phyloP scores from a whole-genome alignment of 495 filamentous ascomycete species.

The Penicillium canariense region DNA sequence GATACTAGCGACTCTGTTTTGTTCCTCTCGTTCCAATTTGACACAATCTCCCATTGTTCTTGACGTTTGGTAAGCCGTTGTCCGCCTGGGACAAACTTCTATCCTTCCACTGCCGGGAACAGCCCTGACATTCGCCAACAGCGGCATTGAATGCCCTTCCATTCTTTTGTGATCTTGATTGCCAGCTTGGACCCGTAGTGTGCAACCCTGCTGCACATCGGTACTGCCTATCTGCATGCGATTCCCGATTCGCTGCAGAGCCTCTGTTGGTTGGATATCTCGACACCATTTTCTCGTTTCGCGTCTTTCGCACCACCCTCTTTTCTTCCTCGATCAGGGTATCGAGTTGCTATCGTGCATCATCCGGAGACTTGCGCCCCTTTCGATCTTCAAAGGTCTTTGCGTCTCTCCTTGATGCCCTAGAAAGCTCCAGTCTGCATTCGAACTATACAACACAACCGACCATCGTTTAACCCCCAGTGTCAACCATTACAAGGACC shows the following conservation, averaged over 20 bases:
- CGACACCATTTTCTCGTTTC: constrained; percentile 10
- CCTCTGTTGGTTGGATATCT: constrained; percentile 6
- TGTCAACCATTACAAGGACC: neutral
- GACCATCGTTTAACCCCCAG: neutral
- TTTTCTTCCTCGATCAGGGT: constrained; percentile 19
- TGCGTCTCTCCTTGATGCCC: constrained; percentile 1
- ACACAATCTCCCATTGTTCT: constrained; percentile 2
- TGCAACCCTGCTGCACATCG: constrained; percentile 13
- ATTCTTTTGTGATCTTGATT: constrained; percentile 24
- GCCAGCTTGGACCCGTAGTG: constrained; percentile 9
- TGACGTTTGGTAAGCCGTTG: constrained; percentile 11
- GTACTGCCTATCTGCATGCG: constrained; percentile 11
- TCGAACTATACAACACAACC: neutral
- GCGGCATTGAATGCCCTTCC: constrained; percentile 43
- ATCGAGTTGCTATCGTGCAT: constrained; percentile 12
- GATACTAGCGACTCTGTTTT: constrained; percentile 22
- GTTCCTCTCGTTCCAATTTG: constrained; percentile 18
- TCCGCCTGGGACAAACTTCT: too few relatives aligned
- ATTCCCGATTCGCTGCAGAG: constrained; percentile 7
- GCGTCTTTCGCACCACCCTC: constrained; percentile 5
- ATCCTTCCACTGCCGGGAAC: neutral
- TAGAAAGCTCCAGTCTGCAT: neutral
- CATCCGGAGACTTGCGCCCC: neutral
- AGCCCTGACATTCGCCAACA: constrained; percentile 11
- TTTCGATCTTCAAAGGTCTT: neutral